Conservation (phyloP, 2,329 filamentous ascomycete genomes). For the Fusarium sp. region DNA sequence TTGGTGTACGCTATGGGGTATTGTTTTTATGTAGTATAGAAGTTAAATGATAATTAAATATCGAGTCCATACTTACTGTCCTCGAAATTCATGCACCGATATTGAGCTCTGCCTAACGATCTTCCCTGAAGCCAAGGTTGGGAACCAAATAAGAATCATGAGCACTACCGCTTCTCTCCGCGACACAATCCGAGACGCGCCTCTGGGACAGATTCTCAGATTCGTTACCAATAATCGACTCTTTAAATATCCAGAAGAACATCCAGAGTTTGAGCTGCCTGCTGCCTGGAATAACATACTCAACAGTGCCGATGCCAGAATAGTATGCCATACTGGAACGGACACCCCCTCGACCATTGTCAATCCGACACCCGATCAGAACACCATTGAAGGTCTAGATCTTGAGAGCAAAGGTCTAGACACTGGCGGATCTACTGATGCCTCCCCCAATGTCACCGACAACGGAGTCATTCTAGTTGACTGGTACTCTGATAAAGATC, state of each 20-base stretch:
- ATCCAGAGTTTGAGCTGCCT: conserved; percentile 61
- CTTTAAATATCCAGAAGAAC: conserved; percentile 68
- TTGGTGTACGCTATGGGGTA: accelerated
- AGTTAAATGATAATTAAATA: accelerated
- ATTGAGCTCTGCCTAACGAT: accelerated
- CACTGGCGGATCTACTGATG: conserved; percentile 52
- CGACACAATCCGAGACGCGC: conserved; percentile 60
- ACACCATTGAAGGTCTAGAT: conserved; percentile 31
- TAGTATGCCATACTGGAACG: background rate
- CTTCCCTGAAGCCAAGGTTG: accelerated
- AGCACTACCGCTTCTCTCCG: background rate
- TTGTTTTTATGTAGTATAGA: accelerated
- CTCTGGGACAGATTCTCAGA: conserved; percentile 66
- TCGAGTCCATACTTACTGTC: accelerated
- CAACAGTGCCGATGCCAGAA: background rate
- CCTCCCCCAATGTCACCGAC: conserved; percentile 56
- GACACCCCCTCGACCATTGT: conserved; percentile 7
- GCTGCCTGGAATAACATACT: conserved; percentile 41
- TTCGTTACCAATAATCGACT: conserved; percentile 59
- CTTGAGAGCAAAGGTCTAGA: conserved; percentile 48
- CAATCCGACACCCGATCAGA: background rate
- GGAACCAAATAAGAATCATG: background rate
- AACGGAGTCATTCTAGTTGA: conserved; percentile 62
- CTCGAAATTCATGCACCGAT: accelerated
- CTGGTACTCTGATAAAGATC: conserved; percentile 64